These are phyloP conservation scores for Aquilaria agallochum DNA, from an alignment of 441 rosid genomes.

Conservation along the genomic window DNA sequence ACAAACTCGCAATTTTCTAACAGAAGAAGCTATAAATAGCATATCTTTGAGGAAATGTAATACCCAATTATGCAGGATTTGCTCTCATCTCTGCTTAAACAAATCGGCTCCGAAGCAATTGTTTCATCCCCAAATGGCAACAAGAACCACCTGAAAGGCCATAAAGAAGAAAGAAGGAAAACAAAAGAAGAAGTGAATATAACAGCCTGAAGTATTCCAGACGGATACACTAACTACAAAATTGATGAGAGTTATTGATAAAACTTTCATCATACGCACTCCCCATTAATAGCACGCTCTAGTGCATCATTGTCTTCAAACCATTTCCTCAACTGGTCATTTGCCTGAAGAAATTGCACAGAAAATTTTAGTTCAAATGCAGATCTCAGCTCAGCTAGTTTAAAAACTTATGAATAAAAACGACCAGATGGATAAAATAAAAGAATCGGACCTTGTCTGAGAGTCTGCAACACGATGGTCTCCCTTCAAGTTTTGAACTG, in stretches of 20 bases:
- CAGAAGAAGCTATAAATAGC: background rate
- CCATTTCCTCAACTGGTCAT: slow-evolving; percentile 65
- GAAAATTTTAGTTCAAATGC: slow-evolving; percentile 11
- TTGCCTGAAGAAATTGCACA: slow-evolving; percentile 47
- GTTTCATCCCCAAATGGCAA: slow-evolving; percentile 48
- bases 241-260: slow-evolving; percentile 1
- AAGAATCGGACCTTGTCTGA: slow-evolving; percentile 64
- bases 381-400: background rate
- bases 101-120: slow-evolving; percentile 41
- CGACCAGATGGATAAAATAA: background rate
- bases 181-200: background rate
- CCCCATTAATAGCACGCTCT: slow-evolving; percentile 80
- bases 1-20: background rate
- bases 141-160: slow-evolving; percentile 62
- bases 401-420: too few species aligned
- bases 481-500: slow-evolving; percentile 86
- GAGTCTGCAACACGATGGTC: slow-evolving; percentile 73
- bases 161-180: slow-evolving; percentile 1
- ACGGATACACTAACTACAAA: background rate
- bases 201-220: background rate
- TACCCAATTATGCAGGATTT: slow-evolving; percentile 69
- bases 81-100: slow-evolving; percentile 57
- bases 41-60: background rate
- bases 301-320: slow-evolving; percentile 77
- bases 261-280: slow-evolving; percentile 33